Evolutionary conservation across 805 yeast species (phyloP), one percentile per base, ranked within the genome.

Genomic region (Wickerhamiella kurtzmanii): DNA sequence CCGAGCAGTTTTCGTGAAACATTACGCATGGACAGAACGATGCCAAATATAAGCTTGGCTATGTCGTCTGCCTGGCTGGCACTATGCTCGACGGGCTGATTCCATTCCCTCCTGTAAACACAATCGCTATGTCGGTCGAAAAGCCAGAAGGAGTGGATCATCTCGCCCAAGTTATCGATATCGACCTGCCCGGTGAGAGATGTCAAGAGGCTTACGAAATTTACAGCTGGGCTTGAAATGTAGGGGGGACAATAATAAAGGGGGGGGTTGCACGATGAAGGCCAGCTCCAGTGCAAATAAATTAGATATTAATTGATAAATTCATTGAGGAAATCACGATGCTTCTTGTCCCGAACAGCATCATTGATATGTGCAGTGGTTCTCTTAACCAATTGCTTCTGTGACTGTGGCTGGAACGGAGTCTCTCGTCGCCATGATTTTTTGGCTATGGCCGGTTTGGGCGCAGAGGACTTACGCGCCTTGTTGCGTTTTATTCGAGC

Each of bases 121-220:
- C 97, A 88, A 52, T 82, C 79, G 56, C 96, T 84, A 65, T 89
- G 96, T 60, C 92, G 74, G 62, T 89, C 96, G 60, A 82, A 89
- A 47, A 89, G 76, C 83, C 87, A 84, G 60, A 88, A 82, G 9
- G 95, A 83, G 66, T 80, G 80, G 41, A 87, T 77, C 37, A 56
- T 58, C 19, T 35, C 36, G n/a, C n/a, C n/a, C n/a, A n/a, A n/a
- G n/a, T n/a, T n/a, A n/a, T 39, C 32, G 28, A 20, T n/a, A 20
- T 2, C 4, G 21, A 8, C 3, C 8, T 16, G 46, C 28, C 17
- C n/a, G n/a, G n/a, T n/a, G n/a, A n/a, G n/a, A n/a, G n/a, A 32
- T 11, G 35, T 11, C 35, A 15, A 15, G 35, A 32, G 35, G 35
- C 35, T 32, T 15, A 11, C 35, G n/a, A n/a, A n/a, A n/a, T 25